Evolutionary conservation across 768 basidiomycete species (phyloP), one percentile per base, ranked within the genome.

Genomic region (Leccinum incarnatum): DNA sequence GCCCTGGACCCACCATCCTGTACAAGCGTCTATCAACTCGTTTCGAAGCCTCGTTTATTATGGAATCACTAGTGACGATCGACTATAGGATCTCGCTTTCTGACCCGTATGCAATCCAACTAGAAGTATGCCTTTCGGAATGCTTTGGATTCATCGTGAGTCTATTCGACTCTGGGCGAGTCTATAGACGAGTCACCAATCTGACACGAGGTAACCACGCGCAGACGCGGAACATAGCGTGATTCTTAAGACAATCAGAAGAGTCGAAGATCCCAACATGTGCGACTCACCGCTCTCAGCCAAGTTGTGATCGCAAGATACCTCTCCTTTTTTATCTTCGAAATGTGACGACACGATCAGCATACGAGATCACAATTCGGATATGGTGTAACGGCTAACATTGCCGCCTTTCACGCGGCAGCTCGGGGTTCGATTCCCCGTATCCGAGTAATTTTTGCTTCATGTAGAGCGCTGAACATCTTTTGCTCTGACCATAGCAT

Each of bases 371-470:
- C 4, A 34, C 12, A 34, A 34, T 34, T 72, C 75, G 75, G 80
- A 74, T 84, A 83, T 82, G 81, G 81, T 83, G 82, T 83, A 83
- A 83, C 71, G 82, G 82, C 79, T 80, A 83, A 81, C 82, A 82
- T 83, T 82, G 76, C 81, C 81, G 82, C 82, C 81, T 83, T 75
- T 81, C 82, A 81, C 75, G 73, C 73, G 73, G 75, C 66, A 75
- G 75, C 72, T 76, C 74, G 74, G 75, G 74, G 73, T 70, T 69
- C 67, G 67, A 67, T 49, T 69, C 69, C 69, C 62, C 69, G 69
- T 69, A 69, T 69, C 68, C 69, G 70, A 69, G 69, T 45, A 0
- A 2, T 23, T 62, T 61, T 60, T 30, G 30, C 30, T 30, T 30
- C 30, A 30, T 30, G 9, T 30, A 11, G 29, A 29, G 10, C 36